A percentile compares a stretch with the other conserved stretches of the same genome.
phyloP scores from a whole-genome alignment of 495 filamentous ascomycete species.

The Aspergillus nidulans region DNA sequence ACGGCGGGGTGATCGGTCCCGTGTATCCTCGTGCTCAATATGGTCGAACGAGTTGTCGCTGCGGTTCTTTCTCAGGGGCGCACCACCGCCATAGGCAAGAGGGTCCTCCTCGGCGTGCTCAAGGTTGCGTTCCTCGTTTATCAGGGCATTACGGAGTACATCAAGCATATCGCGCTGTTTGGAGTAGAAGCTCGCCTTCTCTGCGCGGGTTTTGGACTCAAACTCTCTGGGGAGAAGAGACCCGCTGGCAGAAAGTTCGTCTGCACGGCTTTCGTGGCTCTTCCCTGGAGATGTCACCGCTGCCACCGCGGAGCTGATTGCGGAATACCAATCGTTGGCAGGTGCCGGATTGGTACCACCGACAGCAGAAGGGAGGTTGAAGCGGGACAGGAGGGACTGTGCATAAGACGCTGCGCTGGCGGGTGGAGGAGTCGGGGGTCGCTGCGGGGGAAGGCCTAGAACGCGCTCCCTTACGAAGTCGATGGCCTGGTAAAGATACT shows the following conservation, averaged over 20 bases:
- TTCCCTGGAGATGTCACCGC: slow-evolving; percentile 39
- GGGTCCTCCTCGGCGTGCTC: slow-evolving; percentile 39
- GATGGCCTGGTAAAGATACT: slow-evolving; percentile 74
- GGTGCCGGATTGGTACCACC: slow-evolving; percentile 41
- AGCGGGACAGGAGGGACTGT: slow-evolving; percentile 75
- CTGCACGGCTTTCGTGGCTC: slow-evolving; percentile 46
- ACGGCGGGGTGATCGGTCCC: slow-evolving; percentile 21
- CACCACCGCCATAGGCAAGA: slow-evolving; percentile 40
- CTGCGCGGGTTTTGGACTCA: slow-evolving; percentile 47
- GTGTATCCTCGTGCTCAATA: slow-evolving; percentile 67
- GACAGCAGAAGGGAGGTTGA: slow-evolving; percentile 65
- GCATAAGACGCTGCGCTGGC: slow-evolving; percentile 58
- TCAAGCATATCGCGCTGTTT: slow-evolving; percentile 69
- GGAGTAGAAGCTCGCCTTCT: slow-evolving; percentile 65
- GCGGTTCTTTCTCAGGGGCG: slow-evolving; percentile 61
- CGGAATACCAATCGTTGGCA: slow-evolving; percentile 60
- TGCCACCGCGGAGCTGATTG: slow-evolving; percentile 61
- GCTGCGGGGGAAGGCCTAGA: slow-evolving; percentile 61
- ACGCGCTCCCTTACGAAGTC: slow-evolving; percentile 70
- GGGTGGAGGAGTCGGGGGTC: slow-evolving; percentile 42
- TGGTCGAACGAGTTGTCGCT: slow-evolving; percentile 80
- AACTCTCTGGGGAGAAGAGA: slow-evolving; percentile 65
- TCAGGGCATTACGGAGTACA: slow-evolving; percentile 66
- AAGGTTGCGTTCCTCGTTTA: slow-evolving; percentile 60
- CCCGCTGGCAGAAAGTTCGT: slow-evolving; percentile 53